phyloP scores from a whole-genome alignment of 495 filamentous ascomycete species.

The Trichodelitschia bisporula region DNA sequence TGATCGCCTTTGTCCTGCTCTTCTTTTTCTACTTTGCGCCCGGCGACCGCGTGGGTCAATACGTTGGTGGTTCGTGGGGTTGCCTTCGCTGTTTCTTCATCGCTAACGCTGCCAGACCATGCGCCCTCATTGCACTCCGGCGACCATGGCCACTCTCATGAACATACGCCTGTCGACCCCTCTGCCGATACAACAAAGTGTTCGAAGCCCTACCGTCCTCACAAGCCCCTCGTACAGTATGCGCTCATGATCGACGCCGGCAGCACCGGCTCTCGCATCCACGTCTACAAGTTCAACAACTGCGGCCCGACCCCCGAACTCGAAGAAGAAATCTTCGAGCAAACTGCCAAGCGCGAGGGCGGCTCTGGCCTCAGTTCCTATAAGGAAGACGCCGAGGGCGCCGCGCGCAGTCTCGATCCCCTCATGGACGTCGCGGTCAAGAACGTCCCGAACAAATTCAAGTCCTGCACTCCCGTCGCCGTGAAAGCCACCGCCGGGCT shows the following conservation, averaged over 20 bases:
- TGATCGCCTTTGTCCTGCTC: constrained; percentile 48
- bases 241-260: constrained; percentile 97
- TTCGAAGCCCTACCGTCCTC: constrained; percentile 50
- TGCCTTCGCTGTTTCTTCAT: no score
- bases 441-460: constrained; percentile 64
- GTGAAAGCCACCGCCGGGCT: constrained; percentile 94
- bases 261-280: constrained; percentile 90
- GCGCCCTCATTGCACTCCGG: no score
- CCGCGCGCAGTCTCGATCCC: constrained; percentile 69
- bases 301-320: constrained; percentile 89
- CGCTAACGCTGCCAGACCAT: no score
- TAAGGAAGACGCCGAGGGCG: constrained; percentile 57
- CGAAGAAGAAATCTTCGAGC: constrained; percentile 73
- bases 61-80: constrained; percentile 1
- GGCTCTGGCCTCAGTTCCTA: constrained; percentile 75
- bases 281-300: constrained; percentile 98
- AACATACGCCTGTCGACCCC: no score
- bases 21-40: constrained; percentile 55
- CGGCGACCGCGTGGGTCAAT: constrained; percentile 14
- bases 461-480: constrained; percentile 68
- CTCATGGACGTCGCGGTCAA: constrained; percentile 67
- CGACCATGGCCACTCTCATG: no score
- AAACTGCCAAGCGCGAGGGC: constrained; percentile 53
- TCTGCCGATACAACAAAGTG: constrained; percentile 44
- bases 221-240: constrained; percentile 89